Base-by-base conservation (phyloP, 2,329 filamentous ascomycete species). In the Gaeumannomyces sp. region DNA sequence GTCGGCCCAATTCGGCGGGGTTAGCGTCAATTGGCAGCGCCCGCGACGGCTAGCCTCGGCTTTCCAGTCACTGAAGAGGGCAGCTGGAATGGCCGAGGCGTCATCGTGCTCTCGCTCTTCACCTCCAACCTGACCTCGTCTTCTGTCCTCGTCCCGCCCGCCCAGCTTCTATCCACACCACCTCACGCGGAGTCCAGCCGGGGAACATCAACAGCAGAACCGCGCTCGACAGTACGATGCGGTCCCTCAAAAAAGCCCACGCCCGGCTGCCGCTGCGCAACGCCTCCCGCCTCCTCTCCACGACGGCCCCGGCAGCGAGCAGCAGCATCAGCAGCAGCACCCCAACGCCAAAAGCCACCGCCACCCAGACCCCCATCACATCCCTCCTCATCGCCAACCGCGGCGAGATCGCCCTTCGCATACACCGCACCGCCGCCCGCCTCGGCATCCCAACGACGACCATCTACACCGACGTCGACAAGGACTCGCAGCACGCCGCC, bases 341-440 rank as follows among this genome's bases (percentile, higher is more conserved):
- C 11, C 33, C 45, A 62, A 28, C 60, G 28, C 29, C 61, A 69
- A 68, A 45, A 65, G 65, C 78, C 65, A 72, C 73, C 35, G 72
- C 77, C 62, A 59, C 70, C 45, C 71, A 78, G 60, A 82, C 79
- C 19, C 83, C 85, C 35, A 85, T 89, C 69, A 88, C 87, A 64
- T 96, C 93, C 11, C 90, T 98, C 58, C 84, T 99, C 29, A 98
- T 99, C 74, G 95, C 95, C 64, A 99, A 99, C 76, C 89, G 95
- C 71, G 95, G 95, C 71, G 95, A 99, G 78, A 99, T 99, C 71
- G 95, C 95, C 62, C 83, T 99, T 74, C 91, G 95, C 70, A 95
- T 99, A 70, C 90, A 93, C 69, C 87, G 89, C 69, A 99, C 95
- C 28, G 95, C 95, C 45, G 84, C 91, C 62, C 87, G 90, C 68